Percentiles rank a stretch among this genome's conserved stretches.
phyloP scores from a whole-genome alignment of 1,284 basidiomycete species.

The Rugiboletus extremiorientalis region DNA sequence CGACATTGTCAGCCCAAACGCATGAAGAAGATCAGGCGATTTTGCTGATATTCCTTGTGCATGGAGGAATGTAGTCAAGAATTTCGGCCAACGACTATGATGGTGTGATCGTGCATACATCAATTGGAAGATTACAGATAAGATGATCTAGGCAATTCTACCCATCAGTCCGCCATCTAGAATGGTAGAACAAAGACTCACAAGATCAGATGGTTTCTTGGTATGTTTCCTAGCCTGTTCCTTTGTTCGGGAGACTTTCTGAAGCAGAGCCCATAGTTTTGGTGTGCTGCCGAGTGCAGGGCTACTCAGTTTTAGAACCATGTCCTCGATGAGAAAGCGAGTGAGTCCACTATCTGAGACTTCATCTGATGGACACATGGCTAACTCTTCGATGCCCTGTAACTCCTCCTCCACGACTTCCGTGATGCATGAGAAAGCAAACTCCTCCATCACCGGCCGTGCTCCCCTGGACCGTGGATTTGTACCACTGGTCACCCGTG shows the following conservation, averaged over 20 bases:
- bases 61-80: not conserved
- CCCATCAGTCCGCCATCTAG: no score
- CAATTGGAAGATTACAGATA: not conserved
- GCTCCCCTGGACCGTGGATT: not conserved
- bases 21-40: not conserved
- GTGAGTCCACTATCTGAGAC: not conserved
- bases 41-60: not conserved
- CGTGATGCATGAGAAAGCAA: not conserved
- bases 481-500: not conserved
- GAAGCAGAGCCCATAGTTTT: not conserved
- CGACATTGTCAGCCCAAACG: not conserved
- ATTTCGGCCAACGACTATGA: not conserved
- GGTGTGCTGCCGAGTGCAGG: no score
- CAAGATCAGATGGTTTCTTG: not conserved
- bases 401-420: not conserved
- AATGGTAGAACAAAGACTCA: not conserved
- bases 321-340: not conserved
- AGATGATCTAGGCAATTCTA: no score
- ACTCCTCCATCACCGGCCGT: not conserved
- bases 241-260: not conserved
- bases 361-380: not conserved
- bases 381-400: not conserved
- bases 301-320: not conserved
- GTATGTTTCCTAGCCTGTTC: not conserved
- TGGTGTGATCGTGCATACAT: not conserved